phyloP scores from a whole-genome alignment of 2,329 filamentous ascomycete species.

The Verticillium isaacii region DNA sequence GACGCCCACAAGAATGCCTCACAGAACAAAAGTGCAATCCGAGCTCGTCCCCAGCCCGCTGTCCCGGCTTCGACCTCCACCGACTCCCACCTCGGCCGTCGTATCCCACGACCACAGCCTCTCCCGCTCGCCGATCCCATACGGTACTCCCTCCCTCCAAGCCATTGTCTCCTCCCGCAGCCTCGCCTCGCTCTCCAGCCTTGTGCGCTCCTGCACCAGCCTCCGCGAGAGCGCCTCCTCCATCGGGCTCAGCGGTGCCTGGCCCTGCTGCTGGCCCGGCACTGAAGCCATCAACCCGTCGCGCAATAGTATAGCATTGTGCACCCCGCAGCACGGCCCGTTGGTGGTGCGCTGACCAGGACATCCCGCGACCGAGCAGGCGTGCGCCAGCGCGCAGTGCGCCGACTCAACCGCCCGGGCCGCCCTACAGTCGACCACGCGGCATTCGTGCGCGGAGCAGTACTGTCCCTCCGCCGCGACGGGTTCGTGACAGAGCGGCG shows the following conservation, averaged over 20 bases:
- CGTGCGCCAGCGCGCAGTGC: constrained; percentile 9
- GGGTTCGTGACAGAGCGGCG: constrained; percentile 1
- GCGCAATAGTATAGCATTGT: constrained; percentile 4
- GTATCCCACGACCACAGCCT: neutral
- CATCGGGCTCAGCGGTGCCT: constrained; percentile 1
- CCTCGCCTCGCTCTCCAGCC: constrained; percentile 5
- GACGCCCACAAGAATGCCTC: neutral
- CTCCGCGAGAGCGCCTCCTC: constrained; percentile 12
- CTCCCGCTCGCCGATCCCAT: neutral
- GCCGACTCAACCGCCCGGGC: neutral
- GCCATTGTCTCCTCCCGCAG: constrained; percentile 1
- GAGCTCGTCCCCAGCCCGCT: constrained; percentile 11
- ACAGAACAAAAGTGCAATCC: constrained; percentile 2
- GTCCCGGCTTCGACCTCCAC: constrained; percentile 6
- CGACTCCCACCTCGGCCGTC: neutral
- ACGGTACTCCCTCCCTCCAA: neutral
- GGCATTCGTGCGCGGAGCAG: constrained; percentile 10
- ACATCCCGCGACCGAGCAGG: constrained; percentile 6
- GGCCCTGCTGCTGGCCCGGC: neutral
- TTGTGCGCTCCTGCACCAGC: constrained; percentile 8
- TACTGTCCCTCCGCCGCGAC: constrained; percentile 4
- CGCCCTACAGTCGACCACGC: neutral
- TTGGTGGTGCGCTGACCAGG: neutral
- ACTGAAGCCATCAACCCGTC: neutral
- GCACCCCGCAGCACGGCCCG: constrained; percentile 3